phyloP scores from a whole-genome alignment of 2,329 filamentous ascomycete genomes.

The Pseudopyricularia cyperi region DNA sequence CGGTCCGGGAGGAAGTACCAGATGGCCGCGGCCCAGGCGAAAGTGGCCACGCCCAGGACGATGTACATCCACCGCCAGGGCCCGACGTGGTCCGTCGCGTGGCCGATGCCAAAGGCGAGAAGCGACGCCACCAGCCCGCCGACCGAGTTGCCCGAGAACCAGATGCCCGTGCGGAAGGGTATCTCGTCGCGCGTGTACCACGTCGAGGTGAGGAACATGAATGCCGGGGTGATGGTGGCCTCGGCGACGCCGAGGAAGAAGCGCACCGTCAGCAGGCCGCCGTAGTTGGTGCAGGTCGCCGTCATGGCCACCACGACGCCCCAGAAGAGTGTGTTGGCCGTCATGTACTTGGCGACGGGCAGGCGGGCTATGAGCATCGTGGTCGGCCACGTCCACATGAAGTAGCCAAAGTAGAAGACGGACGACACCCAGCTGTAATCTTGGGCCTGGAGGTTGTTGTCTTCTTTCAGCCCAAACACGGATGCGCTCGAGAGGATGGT shows the following conservation, averaged over 20 bases:
- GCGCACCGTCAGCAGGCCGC: conserved; percentile 33
- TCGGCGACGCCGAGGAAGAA: conserved; percentile 42
- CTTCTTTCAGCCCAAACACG: conserved; percentile 40
- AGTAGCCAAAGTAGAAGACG: conserved; percentile 30
- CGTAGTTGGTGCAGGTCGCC: conserved; percentile 10
- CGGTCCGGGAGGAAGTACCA: conserved; percentile 35
- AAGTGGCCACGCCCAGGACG: conserved; percentile 8
- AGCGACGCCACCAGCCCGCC: conserved; percentile 34
- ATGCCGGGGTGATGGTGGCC: conserved; percentile 38
- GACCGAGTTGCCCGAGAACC: conserved; percentile 39
- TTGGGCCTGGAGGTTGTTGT: conserved; percentile 27
- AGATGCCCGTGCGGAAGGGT: conserved; percentile 38
- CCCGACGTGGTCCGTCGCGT: conserved; percentile 31
- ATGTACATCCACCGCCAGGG: conserved; percentile 17
- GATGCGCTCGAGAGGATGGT: conserved; percentile 40
- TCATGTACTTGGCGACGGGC: conserved; percentile 8
- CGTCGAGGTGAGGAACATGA: conserved; percentile 41
- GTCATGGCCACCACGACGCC: conserved; percentile 4
- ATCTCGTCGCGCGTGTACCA: conserved; percentile 46
- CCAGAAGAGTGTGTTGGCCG: conserved; percentile 6
- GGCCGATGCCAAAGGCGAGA: conserved; percentile 42
- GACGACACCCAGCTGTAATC: conserved; percentile 32
- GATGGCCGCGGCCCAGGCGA: conserved; percentile 33
- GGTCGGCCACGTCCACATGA: conserved; percentile 22
- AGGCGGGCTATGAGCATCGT: conserved; percentile 6